phyloP scores from a whole-genome alignment of 139 green algal genomes.

The Astrephomene gubernaculifera region DNA sequence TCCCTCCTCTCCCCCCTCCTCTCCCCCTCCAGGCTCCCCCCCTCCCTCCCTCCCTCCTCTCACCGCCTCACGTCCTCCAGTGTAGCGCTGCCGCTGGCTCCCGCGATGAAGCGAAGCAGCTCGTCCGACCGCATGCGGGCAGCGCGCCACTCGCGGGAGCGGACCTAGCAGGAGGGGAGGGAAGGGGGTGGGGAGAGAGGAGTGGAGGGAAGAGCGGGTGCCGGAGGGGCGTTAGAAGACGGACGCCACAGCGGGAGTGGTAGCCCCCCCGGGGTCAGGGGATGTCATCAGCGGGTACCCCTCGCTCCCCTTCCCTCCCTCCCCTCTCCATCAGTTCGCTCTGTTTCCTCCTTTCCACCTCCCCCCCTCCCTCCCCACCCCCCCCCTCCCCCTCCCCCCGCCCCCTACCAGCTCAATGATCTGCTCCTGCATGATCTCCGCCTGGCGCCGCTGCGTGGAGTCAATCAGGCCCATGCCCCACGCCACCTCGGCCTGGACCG shows the following conservation, averaged over 20 bases:
- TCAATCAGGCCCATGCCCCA: slow-evolving; percentile 69
- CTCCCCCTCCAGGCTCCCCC: not conserved
- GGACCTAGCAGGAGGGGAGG: slow-evolving; percentile 17
- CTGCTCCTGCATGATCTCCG: slow-evolving; percentile 59
- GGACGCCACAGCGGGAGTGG: no score
- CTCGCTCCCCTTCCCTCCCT: not conserved
- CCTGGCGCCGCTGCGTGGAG: slow-evolving; percentile 28
- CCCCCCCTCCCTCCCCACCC: not conserved
- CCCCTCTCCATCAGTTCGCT: not conserved
- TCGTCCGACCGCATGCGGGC: slow-evolving; percentile 54
- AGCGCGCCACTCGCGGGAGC: slow-evolving; percentile 45
- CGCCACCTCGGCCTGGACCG: slow-evolving; percentile 64
- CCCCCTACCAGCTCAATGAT: slow-evolving; percentile 56
- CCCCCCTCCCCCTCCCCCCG: not conserved
- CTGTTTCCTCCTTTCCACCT: not conserved
- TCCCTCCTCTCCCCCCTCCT: not conserved
- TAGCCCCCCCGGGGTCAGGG: no score
- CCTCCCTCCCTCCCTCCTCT: slow-evolving; percentile 32
- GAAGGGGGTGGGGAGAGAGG: not conserved
- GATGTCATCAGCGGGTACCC: not conserved
- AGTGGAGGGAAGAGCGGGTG: not conserved
- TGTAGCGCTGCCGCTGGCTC: slow-evolving; percentile 8
- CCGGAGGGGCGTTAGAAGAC: not conserved
- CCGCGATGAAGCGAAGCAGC: slow-evolving; percentile 59
- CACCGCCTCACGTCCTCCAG: slow-evolving; percentile 61